These are phyloP conservation scores for Leavenworthia alabamica DNA, from an alignment of 345 rosid species.

Conservation along the genomic window DNA sequence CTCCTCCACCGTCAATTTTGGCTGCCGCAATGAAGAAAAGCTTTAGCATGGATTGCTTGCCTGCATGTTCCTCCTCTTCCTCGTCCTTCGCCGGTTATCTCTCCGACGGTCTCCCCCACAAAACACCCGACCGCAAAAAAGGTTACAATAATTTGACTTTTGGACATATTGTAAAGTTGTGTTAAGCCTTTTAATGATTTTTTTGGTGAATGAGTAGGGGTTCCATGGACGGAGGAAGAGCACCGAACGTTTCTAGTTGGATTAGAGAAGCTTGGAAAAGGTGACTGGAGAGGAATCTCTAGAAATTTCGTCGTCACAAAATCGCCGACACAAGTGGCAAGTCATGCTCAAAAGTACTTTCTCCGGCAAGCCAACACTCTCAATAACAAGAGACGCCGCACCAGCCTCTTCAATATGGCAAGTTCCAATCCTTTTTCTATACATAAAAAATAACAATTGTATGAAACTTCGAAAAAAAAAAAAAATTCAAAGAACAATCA, in stretches of 20 bases:
- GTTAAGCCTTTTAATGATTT: background rate
- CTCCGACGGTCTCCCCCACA: constrained; percentile 27
- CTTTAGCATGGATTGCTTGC: constrained; percentile 31
- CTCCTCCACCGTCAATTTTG: constrained; percentile 13
- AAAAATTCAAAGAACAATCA: background rate
- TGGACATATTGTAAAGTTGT: background rate
- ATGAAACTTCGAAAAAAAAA: background rate
- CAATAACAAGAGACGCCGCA: constrained; percentile 59
- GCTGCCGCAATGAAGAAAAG: constrained; percentile 27
- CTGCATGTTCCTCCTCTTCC: constrained; percentile 29
- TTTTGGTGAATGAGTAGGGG: constrained; percentile 35
- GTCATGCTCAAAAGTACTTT: constrained; percentile 77
- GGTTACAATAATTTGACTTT: constrained; percentile 13
- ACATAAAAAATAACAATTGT: background rate
- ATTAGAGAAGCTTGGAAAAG: constrained; percentile 66
- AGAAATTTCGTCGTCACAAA: constrained; percentile 69
- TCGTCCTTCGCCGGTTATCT: constrained; percentile 29
- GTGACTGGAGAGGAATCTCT: constrained; percentile 80
- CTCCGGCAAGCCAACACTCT: constrained; percentile 53
- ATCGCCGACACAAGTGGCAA: constrained; percentile 79
- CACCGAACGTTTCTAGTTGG: constrained; percentile 58
- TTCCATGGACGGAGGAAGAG: constrained; percentile 81
- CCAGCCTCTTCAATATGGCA: constrained; percentile 68
- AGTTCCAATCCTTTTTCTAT: constrained; percentile 1
- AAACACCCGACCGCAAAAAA: constrained; percentile 29